Evolutionary conservation across 2,329 filamentous ascomycete species (phyloP), one percentile per base, ranked within the genome.

Genomic region (Aspergillus hiratsukae): DNA sequence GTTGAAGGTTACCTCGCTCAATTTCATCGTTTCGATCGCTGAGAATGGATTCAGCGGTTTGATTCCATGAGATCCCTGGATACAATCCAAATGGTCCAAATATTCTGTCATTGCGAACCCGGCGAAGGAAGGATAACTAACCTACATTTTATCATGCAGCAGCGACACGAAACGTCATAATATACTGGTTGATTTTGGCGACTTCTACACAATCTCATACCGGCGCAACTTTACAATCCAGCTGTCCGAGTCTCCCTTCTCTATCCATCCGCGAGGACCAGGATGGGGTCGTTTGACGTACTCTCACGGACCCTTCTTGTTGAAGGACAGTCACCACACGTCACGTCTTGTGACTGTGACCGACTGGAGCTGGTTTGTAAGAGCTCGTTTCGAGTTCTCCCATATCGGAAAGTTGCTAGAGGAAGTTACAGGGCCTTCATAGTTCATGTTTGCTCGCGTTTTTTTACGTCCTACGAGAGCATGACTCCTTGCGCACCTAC

Each of bases 401-500:
- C 53, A 51, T 48, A 55, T 41, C 50, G 48, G 54, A 53, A 60
- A 63, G 66, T 75, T 75, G 74, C 73, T 59, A 76, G 66, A 75
- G 58, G 54, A 72, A 75, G 49, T 41, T 53, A 53, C 57, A 75
- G 74, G 68, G 72, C 74, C 74, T 76, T 76, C 74, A 76, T 76
- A 76, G 74, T 76, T 75, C 74, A 74, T 76, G 74, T 69, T 71
- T 70, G 61, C 68, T 67, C 63, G 62, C 61, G 60, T 66, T 56
- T 60, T 60, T 61, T 51, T 58, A 54, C 52, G 55, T 60, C 61
- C 58, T 66, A 76, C 72, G 69, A 75, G 72, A 74, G 72, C 73
- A 75, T 76, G 74, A 75, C 74, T 76, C 74, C 74, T 75, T 76
- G 74, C 69, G 74, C 73, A 71, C 70, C 71, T 74, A 75, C 69